Evolutionary conservation across 2,329 filamentous ascomycete species (phyloP).

Genomic region (Scytalidium lignicola): DNA sequence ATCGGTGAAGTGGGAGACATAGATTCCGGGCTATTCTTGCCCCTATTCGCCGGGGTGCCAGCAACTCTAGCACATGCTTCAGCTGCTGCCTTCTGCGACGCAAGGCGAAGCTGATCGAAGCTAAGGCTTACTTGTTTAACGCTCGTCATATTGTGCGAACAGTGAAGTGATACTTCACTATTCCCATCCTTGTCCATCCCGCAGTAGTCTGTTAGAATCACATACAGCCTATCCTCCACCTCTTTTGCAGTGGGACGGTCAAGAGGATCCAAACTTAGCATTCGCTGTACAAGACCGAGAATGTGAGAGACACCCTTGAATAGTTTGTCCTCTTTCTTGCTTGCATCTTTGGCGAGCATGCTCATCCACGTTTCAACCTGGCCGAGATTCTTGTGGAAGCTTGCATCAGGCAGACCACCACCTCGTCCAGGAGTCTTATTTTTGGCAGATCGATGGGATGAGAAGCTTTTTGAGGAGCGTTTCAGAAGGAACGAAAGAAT

Average conservation of each 20-base stretch:
- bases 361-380: slow-evolving; percentile 67
- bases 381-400: slow-evolving; percentile 66
- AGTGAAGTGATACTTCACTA: slow-evolving; percentile 6
- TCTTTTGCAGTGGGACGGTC: slow-evolving; percentile 49
- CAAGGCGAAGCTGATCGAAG: slow-evolving; percentile 23
- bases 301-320: slow-evolving; percentile 48
- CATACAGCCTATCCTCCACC: slow-evolving; percentile 47
- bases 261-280: slow-evolving; percentile 47
- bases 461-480: slow-evolving; percentile 60
- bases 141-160: background rate
- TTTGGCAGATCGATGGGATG: slow-evolving; percentile 59
- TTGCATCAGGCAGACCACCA: slow-evolving; percentile 58
- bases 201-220: slow-evolving; percentile 38
- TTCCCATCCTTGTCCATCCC: slow-evolving; percentile 10
- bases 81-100: slow-evolving; percentile 23
- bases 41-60: slow-evolving; percentile 11
- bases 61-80: slow-evolving; percentile 22
- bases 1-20: too few species aligned
- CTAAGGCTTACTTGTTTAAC: slow-evolving; percentile 18
- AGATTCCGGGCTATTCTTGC: slow-evolving; percentile 11
- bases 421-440: slow-evolving; percentile 48
- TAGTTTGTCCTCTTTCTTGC: slow-evolving; percentile 37
- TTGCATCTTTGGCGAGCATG: slow-evolving; percentile 53
- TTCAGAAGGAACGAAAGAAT: slow-evolving; percentile 66
- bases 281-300: slow-evolving; percentile 47